phyloP scores from a whole-genome alignment of 225 moss, liverwort and hornwort genomes.

The Anthoceros angustus region DNA sequence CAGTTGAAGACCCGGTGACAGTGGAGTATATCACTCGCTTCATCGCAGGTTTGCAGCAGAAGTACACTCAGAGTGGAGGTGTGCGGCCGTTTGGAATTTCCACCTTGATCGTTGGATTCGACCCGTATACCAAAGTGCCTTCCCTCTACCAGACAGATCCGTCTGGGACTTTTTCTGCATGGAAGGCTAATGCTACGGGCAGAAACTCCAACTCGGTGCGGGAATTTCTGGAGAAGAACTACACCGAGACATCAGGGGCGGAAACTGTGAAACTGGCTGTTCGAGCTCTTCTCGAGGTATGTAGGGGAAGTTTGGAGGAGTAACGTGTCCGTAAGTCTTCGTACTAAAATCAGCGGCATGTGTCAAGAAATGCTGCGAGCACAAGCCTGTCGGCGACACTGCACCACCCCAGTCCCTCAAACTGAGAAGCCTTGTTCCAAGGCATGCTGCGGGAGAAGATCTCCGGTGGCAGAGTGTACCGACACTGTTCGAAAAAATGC shows the following conservation, averaged over 20 bases:
- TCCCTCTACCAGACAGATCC: slow-evolving; percentile 94
- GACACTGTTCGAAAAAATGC: neutral
- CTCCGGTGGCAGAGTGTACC: neutral
- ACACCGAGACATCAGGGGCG: slow-evolving; percentile 74
- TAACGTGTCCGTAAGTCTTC: too few relatives aligned
- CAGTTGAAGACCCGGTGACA: slow-evolving; percentile 95
- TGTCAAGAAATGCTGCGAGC: neutral
- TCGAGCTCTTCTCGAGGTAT: slow-evolving; percentile 81
- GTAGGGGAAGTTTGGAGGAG: slow-evolving; percentile 4
- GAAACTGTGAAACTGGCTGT: slow-evolving; percentile 91
- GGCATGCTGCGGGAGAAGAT: neutral
- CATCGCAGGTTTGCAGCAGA: slow-evolving; percentile 93
- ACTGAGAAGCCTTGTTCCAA: neutral
- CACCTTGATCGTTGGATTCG: slow-evolving; percentile 87
- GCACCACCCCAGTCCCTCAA: too few relatives aligned
- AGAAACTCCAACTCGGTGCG: slow-evolving; percentile 84
- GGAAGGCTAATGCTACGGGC: slow-evolving; percentile 93
- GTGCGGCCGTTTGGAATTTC: slow-evolving; percentile 95
- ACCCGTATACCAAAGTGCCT: slow-evolving; percentile 74
- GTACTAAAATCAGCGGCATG: neutral
- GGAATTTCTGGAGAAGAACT: slow-evolving; percentile 92
- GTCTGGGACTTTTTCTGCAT: slow-evolving; percentile 86
- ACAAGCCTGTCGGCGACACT: too few relatives aligned
- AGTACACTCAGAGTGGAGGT: slow-evolving; percentile 94
- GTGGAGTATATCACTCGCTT: slow-evolving; percentile 97